These are phyloP conservation scores for Dactylellina cionopaga DNA, from an alignment of 2,329 filamentous ascomycete species.

Conservation along the genomic window DNA sequence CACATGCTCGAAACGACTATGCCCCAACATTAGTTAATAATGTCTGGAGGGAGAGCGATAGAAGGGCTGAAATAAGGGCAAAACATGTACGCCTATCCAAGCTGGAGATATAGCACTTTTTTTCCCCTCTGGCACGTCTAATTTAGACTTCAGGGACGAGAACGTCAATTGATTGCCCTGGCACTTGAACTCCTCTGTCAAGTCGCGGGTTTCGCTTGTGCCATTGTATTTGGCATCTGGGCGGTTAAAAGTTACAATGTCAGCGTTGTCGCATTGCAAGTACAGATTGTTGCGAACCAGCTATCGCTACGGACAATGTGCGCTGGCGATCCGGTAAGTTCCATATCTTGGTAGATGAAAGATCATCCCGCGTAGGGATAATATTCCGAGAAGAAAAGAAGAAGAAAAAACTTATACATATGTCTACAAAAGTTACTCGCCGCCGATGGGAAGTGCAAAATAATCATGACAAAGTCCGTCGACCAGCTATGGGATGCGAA, in stretches of 20 bases:
- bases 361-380: neutral
- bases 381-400: too few species aligned
- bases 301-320: constrained; percentile 33
- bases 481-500: constrained; percentile 29
- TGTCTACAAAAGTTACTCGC: constrained; percentile 17
- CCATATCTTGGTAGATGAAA: neutral
- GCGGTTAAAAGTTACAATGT: constrained; percentile 52
- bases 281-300: constrained; percentile 49
- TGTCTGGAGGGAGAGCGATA: constrained; percentile 30
- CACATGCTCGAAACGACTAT: constrained; percentile 22
- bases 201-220: constrained; percentile 39
- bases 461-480: neutral
- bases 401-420: constrained; percentile 13
- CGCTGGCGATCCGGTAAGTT: constrained; percentile 26
- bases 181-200: constrained; percentile 39
- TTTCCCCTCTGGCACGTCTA: neutral
- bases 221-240: constrained; percentile 51
- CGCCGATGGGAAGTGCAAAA: neutral
- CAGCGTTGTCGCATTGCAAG: constrained; percentile 38
- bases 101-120: neutral
- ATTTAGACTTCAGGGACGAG: constrained; percentile 29
- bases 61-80: constrained; percentile 33
- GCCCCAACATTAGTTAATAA: constrained; percentile 27
- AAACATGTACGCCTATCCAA: constrained; percentile 31
- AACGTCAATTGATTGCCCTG: constrained; percentile 39